Evolutionary conservation across 2,329 filamentous ascomycete species (phyloP), one percentile per base, ranked within the genome.

Genomic region (Tolypocladium pustulatum): DNA sequence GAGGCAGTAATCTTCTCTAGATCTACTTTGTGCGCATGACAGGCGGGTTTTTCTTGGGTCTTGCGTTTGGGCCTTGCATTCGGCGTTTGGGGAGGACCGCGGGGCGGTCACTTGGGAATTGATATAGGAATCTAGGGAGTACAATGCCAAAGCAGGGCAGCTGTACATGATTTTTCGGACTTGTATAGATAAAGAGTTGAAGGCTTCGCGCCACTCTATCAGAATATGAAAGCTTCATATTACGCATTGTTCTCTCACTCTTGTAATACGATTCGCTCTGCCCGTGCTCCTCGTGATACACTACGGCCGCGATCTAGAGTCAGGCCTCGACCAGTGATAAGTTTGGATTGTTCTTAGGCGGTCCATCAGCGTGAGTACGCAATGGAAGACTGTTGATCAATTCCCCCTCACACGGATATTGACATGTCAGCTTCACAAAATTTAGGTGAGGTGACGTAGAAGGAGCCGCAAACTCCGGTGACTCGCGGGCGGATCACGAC

Each of bases 111-210:
- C 22, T 27, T 34, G n/a, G 34, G 51, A 40, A 52, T 25, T 34
- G 17, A 52, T 40, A 30, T 46, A 36, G 36, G 36, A n/a, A 36
- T 46, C 40, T 38, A 22, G 30, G 30, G 43, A 38, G 49, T 34
- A 49, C 41, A 58, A 49, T 55, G 59, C 52, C 55, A 5, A 27
- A 17, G n/a, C 54, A 37, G 17, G 59, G 56, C 54, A 51, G 36
- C 56, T 54, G 27, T 52, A 36, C 51, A 58, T 25, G 27, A 56
- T 22, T n/a, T 20, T 41, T 22, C 5, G 12, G 4, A 30, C 40
- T 46, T 59, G 57, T 59, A 57, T 61, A 60, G 58, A 60, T 60
- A 59, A 22, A 58, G 32, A 59, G 52, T 53, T 51, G 7, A 53
- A 59, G 59, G 46, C 59, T 56, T 59, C 25, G 22, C 30, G 46